A percentile compares a stretch with the other conserved stretches of the same genome.
Conservation (phyloP, 2,329 filamentous ascomycete genomes). For the Cadophora malorum region DNA sequence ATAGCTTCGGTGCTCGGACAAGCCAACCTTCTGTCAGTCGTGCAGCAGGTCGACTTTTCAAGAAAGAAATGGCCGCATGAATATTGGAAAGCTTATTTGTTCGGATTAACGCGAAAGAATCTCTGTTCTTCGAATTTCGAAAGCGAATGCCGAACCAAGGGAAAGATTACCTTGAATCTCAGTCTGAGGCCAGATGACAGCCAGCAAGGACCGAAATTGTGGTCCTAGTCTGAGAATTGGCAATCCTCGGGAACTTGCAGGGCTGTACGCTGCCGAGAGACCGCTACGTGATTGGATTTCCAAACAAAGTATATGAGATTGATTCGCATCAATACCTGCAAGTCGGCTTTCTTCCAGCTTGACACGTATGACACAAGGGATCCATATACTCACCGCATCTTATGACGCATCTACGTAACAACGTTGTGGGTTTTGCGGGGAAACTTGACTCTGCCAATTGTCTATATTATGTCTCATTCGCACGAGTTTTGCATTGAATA, state of each 20-base stretch:
- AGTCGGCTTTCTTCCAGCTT: neutral
- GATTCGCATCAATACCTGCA: neutral
- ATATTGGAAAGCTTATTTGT: slow-evolving; percentile 23
- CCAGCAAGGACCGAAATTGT: neutral
- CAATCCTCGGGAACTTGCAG: neutral
- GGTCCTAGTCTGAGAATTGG: neutral
- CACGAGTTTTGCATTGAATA: neutral
- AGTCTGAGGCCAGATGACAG: neutral
- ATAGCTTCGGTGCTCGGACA: slow-evolving; percentile 3
- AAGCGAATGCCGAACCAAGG: neutral
- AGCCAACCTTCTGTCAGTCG: slow-evolving; percentile 27
- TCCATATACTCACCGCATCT: neutral
- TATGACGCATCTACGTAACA: neutral
- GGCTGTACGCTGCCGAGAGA: neutral
- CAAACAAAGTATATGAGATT: neutral
- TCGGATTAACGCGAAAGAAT: slow-evolving; percentile 15
- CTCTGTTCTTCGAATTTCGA: slow-evolving; percentile 6
- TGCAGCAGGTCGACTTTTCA: neutral
- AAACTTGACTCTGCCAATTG: neutral
- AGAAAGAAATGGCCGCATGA: slow-evolving; percentile 16
- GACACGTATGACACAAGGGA: neutral
- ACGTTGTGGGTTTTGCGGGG: neutral
- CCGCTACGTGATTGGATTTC: neutral
- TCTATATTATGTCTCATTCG: neutral
- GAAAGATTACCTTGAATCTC: neutral